Percentiles rank a stretch among this genome's conserved stretches.
Evolutionary conservation across 2,329 filamentous ascomycete genomes (phyloP).

Genomic region (Phaeosphaeria sp.): DNA sequence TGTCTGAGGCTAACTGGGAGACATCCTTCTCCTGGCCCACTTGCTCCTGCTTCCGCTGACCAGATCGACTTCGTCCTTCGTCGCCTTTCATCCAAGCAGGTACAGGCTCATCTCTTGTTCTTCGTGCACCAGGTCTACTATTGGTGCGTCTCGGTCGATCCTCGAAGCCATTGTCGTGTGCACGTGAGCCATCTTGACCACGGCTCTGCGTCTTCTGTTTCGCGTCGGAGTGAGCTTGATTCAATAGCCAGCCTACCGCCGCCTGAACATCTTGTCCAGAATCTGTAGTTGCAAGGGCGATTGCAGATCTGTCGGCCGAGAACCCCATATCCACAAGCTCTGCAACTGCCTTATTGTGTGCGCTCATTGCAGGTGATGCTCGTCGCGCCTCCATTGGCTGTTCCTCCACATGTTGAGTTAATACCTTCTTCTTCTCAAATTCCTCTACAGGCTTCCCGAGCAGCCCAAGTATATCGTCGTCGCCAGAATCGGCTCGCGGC

Average conservation of each 20-base stretch:
- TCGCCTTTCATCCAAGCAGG: slow-evolving; percentile 71
- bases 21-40: slow-evolving; percentile 72
- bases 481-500: slow-evolving; percentile 25
- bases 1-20: slow-evolving; percentile 78
- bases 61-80: slow-evolving; percentile 57
- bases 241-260: slow-evolving; percentile 87
- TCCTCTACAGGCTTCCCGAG: slow-evolving; percentile 66
- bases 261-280: slow-evolving; percentile 81
- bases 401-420: slow-evolving; percentile 13
- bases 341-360: slow-evolving; percentile 79
- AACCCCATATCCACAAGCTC: slow-evolving; percentile 97
- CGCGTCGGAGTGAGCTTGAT: slow-evolving; percentile 86
- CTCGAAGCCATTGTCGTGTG: slow-evolving; percentile 30
- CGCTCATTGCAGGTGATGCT: slow-evolving; percentile 47
- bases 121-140: slow-evolving; percentile 37
- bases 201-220: slow-evolving; percentile 67
- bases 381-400: slow-evolving; percentile 9
- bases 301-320: slow-evolving; percentile 78
- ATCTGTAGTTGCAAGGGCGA: slow-evolving; percentile 80
- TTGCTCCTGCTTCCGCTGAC: slow-evolving; percentile 58
- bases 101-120: slow-evolving; percentile 43
- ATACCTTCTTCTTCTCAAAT: slow-evolving; percentile 46
- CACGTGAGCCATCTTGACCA: slow-evolving; percentile 32
- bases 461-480: slow-evolving; percentile 70
- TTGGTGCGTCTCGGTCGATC: slow-evolving; percentile 32